Base-by-base conservation (phyloP, 2,329 filamentous ascomycete species). In the Apiospora phragmitis region DNA sequence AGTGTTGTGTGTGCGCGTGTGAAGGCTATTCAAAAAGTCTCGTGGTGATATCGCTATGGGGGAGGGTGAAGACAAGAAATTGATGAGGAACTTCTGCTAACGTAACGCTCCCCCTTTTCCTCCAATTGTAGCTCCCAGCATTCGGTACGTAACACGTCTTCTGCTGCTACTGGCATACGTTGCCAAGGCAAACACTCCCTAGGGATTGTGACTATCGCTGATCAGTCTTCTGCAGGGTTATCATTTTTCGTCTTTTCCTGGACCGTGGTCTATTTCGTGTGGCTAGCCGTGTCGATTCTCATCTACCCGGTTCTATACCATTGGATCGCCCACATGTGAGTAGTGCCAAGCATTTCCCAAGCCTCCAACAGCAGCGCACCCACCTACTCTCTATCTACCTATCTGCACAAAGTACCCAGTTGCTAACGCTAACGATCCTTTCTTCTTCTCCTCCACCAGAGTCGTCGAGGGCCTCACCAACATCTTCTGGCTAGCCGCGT, bases 271-370 rank as follows among this genome's bases (percentile, higher is more conserved):
- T 68, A 68, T 24, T 38, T 68, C 26, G 8, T 49, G 5, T 68
- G 67, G 67, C 67, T 68, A 5, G 45, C 11, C 14, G 29, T 49
- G 11, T 55, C 43, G 43, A 68, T 68, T 5, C 32, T 41, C 18
- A 14, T 38, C 18, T 51, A 51, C 26, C 67, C 67, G 1, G 35
- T 49, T 11, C 32, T 68, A 24, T 68, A 68, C 24, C 43, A 68
- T n/a, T 68, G 67, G 67, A 51, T 55, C 14, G 67, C 67, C 29
- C 43, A 68, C 18, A 26, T 68, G 67, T 68, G 24, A 68, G 67
- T 66, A 55, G 67, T 66, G 62, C 3, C 51, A 18, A 29, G 4
- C 49, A 32, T 41, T 8, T 24, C 35, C 3, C 62, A 7, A 35
- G 29, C 16, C 29, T 11, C 26, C 11, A 24, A 9, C 3, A 38